A percentile compares a stretch with the other conserved stretches of the same genome.
Conservation (phyloP, 345 rosid species). For the Syzygium grande region DNA sequence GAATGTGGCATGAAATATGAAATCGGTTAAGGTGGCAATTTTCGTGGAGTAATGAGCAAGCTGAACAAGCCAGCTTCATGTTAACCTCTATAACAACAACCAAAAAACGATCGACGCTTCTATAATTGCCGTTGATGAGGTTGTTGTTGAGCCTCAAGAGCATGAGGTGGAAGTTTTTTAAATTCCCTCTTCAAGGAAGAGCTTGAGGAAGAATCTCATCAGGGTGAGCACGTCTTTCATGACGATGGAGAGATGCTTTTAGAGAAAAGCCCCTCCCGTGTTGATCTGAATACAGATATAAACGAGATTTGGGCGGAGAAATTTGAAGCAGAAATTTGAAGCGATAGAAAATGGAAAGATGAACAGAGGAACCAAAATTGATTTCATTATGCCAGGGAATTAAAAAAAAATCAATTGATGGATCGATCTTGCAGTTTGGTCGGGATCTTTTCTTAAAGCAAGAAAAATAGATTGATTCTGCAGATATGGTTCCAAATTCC, state of each 20-base stretch:
- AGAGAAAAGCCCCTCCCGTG: background rate
- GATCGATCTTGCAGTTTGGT: no score
- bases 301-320: background rate
- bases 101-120: no score
- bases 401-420: no score
- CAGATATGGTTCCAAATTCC: background rate
- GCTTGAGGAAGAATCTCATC: background rate
- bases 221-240: background rate
- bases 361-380: no score
- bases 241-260: background rate
- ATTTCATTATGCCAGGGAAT: no score
- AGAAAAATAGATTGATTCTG: background rate
- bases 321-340: no score
- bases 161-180: background rate
- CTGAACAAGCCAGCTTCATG: background rate
- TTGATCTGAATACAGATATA: background rate
- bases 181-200: background rate
- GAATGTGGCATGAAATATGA: background rate
- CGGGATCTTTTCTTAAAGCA: background rate
- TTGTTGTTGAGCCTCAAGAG: background rate
- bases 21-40: accelerated
- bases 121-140: no score
- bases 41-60: background rate
- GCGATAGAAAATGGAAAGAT: background rate
- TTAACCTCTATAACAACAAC: background rate